Evolutionary conservation across 1,284 basidiomycete genomes (phyloP), one percentile per base, ranked within the genome.

Genomic region (Malassezia furfur): DNA sequence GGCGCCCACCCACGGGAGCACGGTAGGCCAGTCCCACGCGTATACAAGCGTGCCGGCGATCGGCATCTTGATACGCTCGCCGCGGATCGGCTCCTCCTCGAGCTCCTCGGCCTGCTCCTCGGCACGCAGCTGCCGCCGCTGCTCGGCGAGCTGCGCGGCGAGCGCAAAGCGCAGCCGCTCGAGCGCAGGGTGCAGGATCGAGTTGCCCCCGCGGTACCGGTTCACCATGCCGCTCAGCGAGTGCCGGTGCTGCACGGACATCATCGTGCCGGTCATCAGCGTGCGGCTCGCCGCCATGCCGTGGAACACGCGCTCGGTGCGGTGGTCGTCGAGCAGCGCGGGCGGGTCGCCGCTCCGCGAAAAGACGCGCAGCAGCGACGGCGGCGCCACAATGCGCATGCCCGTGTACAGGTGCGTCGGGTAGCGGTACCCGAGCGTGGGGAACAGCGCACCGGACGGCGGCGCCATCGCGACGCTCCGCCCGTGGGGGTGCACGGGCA

Each of bases 291-390:
- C 70, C 5, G 66, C 63, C 30, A 62, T 49, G 40, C 68, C 70
- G 50, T 72, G 68, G 59, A 67, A 72, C 52, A 72, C 70, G 5
- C 67, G 68, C 50, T 72, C 70, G 2, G 68, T 67, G 38, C 63
- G 64, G 48, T 63, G 63, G 52, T 70, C 68, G 62, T 72, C 70
- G 40, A 69, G 38, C 41, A 72, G 54, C 1, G 70, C 65, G 5
- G 63, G 48, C 10, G 70, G 70, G 36, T 72, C 70, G 25, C 57
- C 52, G 30, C 48, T 60, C 2, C 70, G 61, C n/a, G 65, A 63
- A 8, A 69, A 58, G 11, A 63, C 61, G 22, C 63, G 63, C 40
- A 63, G 64, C 17, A 69, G 55, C 12, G 63, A 61, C 4, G 61
- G 58, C 10, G 57, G 57, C 15, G 61, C 57, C 7, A 71, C 61